Evolutionary conservation across 345 rosid species (phyloP), one percentile per base, ranked within the genome.

Genomic region (Arabidopsis arenosa): DNA sequence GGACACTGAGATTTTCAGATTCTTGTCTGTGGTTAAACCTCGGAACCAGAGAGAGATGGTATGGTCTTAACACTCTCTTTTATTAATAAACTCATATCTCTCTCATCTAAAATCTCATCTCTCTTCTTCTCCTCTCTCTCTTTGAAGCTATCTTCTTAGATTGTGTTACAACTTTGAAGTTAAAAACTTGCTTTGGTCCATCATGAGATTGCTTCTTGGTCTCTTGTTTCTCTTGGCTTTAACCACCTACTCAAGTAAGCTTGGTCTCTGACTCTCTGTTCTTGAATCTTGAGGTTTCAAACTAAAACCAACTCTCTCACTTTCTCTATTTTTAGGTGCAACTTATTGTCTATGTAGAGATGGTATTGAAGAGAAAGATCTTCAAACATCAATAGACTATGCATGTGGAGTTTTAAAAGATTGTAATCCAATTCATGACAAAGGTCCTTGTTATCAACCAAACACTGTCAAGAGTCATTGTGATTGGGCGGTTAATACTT

Each of bases 331-430:
- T 68, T 5, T 40, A 78, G 96, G 80, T 74, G 98, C 96, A 55
- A 73, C 72, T 12, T 95, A 92, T 68, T 95, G 99, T 65, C 0
- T 92, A 30, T 95, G 99, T 49, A 95, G 80, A 83, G 91, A 89
- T 80, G 97, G 97, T 52, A 6, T 86, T 40, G 47, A 80, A 63
- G 93, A 90, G 4, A 6, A 67, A 47, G 80, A 56, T 4, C 83
- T 88, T 15, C 99, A 95, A 77, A 90, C 90, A 63, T 33, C 85
- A n/a, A 52, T 95, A 49, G 99, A 95, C 80, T 95, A 89, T 79
- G 99, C 97, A 35, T 95, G 99, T 80, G 99, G 99, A 79, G 87
- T 84, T 63, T 84, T 89, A 48, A 89, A 80, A 57, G 96, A 88
- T 43, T 90, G 96, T 66, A 58, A 67, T 4, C 66, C 70, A 9